phyloP scores from a whole-genome alignment of 257 asterid genomes.

The Lantana camara region DNA sequence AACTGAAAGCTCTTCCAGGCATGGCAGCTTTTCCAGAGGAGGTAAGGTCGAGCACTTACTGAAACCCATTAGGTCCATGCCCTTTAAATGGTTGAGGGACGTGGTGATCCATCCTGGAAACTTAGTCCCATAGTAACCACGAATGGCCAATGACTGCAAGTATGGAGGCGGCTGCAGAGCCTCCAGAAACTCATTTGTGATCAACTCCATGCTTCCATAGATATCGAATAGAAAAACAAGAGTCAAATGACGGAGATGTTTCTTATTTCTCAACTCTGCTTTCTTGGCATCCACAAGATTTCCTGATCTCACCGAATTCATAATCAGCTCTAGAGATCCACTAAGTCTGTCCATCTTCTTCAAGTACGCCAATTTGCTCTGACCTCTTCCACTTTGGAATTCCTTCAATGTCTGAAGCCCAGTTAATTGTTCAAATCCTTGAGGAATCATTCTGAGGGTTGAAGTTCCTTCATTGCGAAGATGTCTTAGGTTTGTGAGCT shows the following conservation, averaged over 20 bases:
- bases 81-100: slow-evolving; percentile 22
- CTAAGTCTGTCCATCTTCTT: slow-evolving; percentile 20
- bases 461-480: neutral
- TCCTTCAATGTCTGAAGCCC: no score
- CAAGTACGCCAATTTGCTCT: slow-evolving; percentile 15
- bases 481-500: slow-evolving; percentile 23
- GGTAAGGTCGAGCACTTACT: slow-evolving; percentile 23
- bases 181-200: slow-evolving; percentile 2
- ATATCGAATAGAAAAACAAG: neutral
- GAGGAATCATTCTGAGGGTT: neutral
- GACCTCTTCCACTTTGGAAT: slow-evolving; percentile 1
- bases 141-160: neutral
- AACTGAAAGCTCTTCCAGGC: slow-evolving; percentile 26
- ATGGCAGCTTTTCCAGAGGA: slow-evolving; percentile 28
- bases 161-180: slow-evolving; percentile 26
- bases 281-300: neutral
- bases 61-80: slow-evolving; percentile 12
- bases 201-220: neutral
- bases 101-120: slow-evolving; percentile 30
- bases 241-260: neutral
- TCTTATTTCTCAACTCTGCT: slow-evolving; percentile 24
- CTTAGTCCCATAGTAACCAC: slow-evolving; percentile 10
- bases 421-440: no score
- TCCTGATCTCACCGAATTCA: neutral
- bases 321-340: neutral